phyloP scores from a whole-genome alignment of 2,329 filamentous ascomycete species.

The Pyricularia sp. region DNA sequence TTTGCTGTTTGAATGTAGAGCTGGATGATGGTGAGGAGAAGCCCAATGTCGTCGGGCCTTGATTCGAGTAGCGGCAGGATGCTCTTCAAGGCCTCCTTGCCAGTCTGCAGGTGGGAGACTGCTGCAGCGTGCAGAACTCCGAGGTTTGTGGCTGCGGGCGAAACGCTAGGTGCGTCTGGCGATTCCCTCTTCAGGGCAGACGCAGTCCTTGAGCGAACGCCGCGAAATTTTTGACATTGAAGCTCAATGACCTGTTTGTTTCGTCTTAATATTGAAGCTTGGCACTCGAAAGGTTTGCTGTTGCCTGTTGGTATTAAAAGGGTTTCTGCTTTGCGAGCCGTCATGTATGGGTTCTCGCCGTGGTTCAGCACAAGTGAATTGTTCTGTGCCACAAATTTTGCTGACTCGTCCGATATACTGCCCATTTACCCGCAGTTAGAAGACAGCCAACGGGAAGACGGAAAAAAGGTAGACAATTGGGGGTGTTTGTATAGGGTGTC shows the following conservation, averaged over 20 bases:
- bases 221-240: constrained; percentile 56
- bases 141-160: constrained; percentile 27
- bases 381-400: constrained; percentile 56
- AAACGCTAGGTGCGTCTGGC: constrained; percentile 14
- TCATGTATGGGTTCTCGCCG: constrained; percentile 55
- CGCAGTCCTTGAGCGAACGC: constrained; percentile 42
- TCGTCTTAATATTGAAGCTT: constrained; percentile 49
- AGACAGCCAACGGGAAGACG: neutral
- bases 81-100: constrained; percentile 59
- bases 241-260: constrained; percentile 59
- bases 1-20: constrained; percentile 68
- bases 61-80: constrained; percentile 63
- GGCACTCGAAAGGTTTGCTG: constrained; percentile 64
- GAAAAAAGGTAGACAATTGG: neutral
- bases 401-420: constrained; percentile 59
- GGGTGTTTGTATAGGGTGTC: neutral
- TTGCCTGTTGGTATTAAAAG: constrained; percentile 38
- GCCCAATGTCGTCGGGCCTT: constrained; percentile 69
- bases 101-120: constrained; percentile 51
- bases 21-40: constrained; percentile 72
- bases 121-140: constrained; percentile 61
- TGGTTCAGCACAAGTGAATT: constrained; percentile 41
- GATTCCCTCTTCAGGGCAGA: constrained; percentile 27
- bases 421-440: neutral
- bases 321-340: constrained; percentile 51